Base-by-base conservation (phyloP, 2,329 filamentous ascomycete genomes). In the Zymoseptoria brevis region DNA sequence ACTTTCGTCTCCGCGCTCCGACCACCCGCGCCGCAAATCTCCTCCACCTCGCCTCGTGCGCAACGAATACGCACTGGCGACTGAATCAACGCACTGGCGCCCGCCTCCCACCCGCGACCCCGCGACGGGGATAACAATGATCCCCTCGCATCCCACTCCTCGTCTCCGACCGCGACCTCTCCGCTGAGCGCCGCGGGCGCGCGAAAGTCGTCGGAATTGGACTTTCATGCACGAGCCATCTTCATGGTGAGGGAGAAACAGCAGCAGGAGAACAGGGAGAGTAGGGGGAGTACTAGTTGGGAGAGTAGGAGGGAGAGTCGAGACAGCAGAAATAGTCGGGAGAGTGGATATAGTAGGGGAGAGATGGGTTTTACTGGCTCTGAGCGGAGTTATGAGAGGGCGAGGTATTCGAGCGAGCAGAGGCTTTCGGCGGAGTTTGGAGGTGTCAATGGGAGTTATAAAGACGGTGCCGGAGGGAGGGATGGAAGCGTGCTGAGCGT, bases 241-340 rank as follows among this genome's bases (percentile, higher is more conserved):
- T 72, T 76, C 75, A 75, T 77, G 75, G 73, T 76, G 41, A 60
- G 59, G 69, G 72, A 76, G 72, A 71, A 70, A 62, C 51, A 29
- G 51, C 22, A 53, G 22, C 51, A 29, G 51, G 21, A 26, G 22
- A 68, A 76, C 70, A 76, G 77, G 64, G 35, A 55, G 53, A 45
- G 35, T 51, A 29, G 55, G 57, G 45, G 19, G 35, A 50, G 59
- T 50, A 55, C 26, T 8, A 29, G 26, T 29, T 29, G 26, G 26
- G 26, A 29, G 26, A 29, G 26, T 29, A 29, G 26, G 26, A 29
- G 26, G 26, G 26, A 29, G 26, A 29, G 26, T 29, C 68, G 76
- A 70, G 77, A 77, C 63, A 53, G 50, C 21, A 19, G n/a, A 8
- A 11, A 8, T 19, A 24, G 19, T 21, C 16, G 29, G n/a, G 51